Percentiles rank a stretch among this genome's conserved stretches.
Conservation (phyloP, 345 rosid genomes). For the Aquilaria yunnanensis region DNA sequence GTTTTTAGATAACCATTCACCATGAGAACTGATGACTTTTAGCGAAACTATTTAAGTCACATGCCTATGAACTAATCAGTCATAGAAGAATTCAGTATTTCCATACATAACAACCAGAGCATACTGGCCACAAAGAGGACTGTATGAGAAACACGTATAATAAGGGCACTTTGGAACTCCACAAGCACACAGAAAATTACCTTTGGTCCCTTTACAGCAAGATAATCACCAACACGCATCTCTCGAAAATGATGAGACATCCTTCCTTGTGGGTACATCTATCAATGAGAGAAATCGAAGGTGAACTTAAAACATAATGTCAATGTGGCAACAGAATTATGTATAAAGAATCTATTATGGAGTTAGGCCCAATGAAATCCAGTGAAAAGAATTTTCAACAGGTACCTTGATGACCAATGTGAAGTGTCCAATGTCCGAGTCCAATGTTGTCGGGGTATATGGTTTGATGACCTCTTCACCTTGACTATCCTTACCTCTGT, state of each 20-base stretch:
- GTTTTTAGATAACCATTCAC: background rate
- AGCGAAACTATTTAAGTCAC: too few relatives aligned
- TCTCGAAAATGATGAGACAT: constrained; percentile 70
- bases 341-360: background rate
- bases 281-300: constrained; percentile 1
- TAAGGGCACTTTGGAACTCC: too few relatives aligned
- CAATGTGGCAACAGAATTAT: background rate
- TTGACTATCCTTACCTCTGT: constrained; percentile 80
- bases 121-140: too few relatives aligned
- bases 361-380: too few relatives aligned
- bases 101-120: too few relatives aligned
- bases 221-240: constrained; percentile 48
- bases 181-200: constrained; percentile 15
- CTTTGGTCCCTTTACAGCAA: constrained; percentile 72
- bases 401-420: constrained; percentile 84
- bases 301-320: background rate
- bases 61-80: too few relatives aligned
- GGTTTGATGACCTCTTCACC: constrained; percentile 89
- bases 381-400: background rate
- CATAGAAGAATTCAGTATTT: too few relatives aligned
- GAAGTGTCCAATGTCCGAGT: constrained; percentile 81
- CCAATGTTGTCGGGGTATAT: constrained; percentile 90
- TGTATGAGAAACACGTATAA: too few relatives aligned
- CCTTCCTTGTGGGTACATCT: constrained; percentile 81
- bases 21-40: background rate